These are phyloP conservation scores for Apophysomyces variabilis DNA, from an alignment of 371 early-diverging fungal genomes.

Conservation along the genomic window DNA sequence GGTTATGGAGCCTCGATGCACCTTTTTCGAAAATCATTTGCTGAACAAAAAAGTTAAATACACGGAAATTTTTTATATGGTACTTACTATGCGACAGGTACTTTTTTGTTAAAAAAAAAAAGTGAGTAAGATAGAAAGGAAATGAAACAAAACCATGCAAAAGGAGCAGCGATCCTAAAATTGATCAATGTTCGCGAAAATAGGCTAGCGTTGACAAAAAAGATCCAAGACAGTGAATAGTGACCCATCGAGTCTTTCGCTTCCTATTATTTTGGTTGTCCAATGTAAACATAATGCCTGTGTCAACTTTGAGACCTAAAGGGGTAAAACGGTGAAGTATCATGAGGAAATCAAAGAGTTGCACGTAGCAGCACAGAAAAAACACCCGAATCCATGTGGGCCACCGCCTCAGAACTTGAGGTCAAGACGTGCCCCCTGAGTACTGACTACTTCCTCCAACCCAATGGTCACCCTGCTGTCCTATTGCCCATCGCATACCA, in stretches of 20 bases:
- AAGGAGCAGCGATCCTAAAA: no score
- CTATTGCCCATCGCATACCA: slow-evolving; percentile 11
- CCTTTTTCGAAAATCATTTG: no score
- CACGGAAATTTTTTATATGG: no score
- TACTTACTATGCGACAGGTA: no score
- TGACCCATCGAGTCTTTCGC: not conserved
- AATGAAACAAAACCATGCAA: no score
- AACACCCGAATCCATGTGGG: slow-evolving; percentile 8
- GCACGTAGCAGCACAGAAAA: slow-evolving; percentile 8
- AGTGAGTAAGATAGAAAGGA: no score
- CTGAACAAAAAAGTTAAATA: no score
- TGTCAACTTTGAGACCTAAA: not conserved
- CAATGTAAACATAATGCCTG: not conserved
- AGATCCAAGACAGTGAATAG: not conserved
- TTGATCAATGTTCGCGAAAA: no score
- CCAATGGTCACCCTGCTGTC: slow-evolving; percentile 9
- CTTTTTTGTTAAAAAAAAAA: no score
- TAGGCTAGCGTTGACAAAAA: no score
- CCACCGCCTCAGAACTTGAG: slow-evolving; percentile 3
- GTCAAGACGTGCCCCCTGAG: slow-evolving; percentile 5
- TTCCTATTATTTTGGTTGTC: not conserved
- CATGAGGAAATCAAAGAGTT: not conserved
- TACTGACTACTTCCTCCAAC: slow-evolving; percentile 9
- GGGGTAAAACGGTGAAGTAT: not conserved
- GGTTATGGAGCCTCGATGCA: no score